These are phyloP conservation scores for Puccinia horiana DNA, from an alignment of 1,284 basidiomycete species.

Conservation along the genomic window DNA sequence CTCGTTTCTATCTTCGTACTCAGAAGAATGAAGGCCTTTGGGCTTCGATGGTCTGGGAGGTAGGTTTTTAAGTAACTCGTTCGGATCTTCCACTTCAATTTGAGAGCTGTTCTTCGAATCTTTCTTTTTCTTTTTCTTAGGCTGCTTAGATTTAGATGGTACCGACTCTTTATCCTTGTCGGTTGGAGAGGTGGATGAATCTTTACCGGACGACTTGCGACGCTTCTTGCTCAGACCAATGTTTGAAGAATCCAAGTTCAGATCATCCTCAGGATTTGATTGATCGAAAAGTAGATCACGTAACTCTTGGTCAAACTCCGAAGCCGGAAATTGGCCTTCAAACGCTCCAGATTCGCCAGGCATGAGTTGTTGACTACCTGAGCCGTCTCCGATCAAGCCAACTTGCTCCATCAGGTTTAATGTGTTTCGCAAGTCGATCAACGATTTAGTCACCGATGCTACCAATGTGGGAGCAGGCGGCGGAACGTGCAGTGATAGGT, in stretches of 20 bases:
- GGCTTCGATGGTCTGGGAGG: conserved; percentile 26
- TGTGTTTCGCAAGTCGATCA: conserved; percentile 38
- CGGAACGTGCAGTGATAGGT: conserved; percentile 29
- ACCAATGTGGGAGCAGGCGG: conserved; percentile 18
- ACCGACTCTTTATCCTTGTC: neutral
- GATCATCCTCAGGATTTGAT: conserved; percentile 1
- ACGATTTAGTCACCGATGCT: conserved; percentile 27
- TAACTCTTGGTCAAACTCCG: conserved; percentile 37
- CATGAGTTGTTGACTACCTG: conserved; percentile 49
- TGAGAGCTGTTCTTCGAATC: neutral
- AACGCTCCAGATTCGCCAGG: neutral
- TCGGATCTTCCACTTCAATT: conserved; percentile 41
- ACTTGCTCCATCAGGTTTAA: conserved; percentile 53
- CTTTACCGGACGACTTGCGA: conserved; percentile 1
- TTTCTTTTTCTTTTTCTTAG: conserved; percentile 36
- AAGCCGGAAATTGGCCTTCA: conserved; percentile 3
- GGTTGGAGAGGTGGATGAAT: neutral
- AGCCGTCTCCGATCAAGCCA: conserved; percentile 55
- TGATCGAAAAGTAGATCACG: conserved; percentile 33
- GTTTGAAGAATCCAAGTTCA: neutral
- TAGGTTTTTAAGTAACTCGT: conserved; percentile 19
- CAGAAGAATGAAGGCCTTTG: neutral
- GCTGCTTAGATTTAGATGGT: neutral
- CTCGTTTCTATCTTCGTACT: conserved; percentile 50
- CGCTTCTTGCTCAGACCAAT: neutral